Evolutionary conservation across 495 filamentous ascomycete genomes (phyloP).

Genomic region (Tuber indicum): DNA sequence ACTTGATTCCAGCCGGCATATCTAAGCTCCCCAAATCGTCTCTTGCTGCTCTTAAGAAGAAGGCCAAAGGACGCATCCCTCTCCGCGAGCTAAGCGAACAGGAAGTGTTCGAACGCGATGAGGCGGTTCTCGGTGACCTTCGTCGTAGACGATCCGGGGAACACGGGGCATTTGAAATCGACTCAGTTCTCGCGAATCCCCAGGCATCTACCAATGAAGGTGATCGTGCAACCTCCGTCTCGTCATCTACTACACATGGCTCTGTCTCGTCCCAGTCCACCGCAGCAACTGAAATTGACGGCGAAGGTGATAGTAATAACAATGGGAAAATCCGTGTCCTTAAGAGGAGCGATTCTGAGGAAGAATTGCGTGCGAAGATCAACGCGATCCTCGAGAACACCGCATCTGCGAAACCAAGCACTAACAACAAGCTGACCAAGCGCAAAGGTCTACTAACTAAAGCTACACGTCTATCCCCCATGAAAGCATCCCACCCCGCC

Average conservation of each 20-base stretch:
- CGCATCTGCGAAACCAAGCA: conserved; percentile 2
- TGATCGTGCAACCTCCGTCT: conserved; percentile 11
- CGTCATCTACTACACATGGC: conserved; percentile 12
- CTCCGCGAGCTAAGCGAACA: conserved; percentile 38
- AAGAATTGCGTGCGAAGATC: conserved; percentile 31
- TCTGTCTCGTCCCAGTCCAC: conserved; percentile 11
- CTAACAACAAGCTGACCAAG: conserved; percentile 19
- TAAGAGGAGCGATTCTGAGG: conserved; percentile 34
- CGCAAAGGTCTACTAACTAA: conserved; percentile 13
- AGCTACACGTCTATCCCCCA: conserved; percentile 16
- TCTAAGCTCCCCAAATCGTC: conserved; percentile 34
- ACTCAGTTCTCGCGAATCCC: conserved; percentile 32
- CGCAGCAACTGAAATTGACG: conserved; percentile 19
- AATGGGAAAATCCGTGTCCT: conserved; percentile 25
- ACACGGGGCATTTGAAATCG: conserved; percentile 34
- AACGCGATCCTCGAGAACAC: conserved; percentile 34
- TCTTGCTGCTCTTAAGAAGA: conserved; percentile 24
- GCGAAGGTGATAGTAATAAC: conserved; percentile 10
- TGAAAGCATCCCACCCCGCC: conserved; percentile 32
- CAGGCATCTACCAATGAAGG: conserved; percentile 21
- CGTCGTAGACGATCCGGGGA: conserved; percentile 40
- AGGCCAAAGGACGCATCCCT: conserved; percentile 27
- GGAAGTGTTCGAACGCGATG: conserved; percentile 41
- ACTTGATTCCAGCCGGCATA: conserved; percentile 30
- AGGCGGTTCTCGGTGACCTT: conserved; percentile 41